Conservation (phyloP, 768 basidiomycete genomes). For the Lyophyllum decastes region DNA sequence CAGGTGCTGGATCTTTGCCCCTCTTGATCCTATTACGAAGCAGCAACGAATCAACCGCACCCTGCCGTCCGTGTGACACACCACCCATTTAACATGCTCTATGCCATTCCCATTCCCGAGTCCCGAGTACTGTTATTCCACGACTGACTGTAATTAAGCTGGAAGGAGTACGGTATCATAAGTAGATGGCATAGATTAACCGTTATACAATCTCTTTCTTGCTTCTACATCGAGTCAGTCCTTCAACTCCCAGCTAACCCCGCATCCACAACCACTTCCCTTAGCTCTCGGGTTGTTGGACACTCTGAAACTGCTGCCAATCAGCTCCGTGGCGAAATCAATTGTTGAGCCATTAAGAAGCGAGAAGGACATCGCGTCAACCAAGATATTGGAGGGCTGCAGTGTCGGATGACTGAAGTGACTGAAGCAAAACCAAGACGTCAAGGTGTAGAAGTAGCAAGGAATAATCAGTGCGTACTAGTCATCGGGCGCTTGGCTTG, state of each 20-base stretch:
- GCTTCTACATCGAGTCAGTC: slow-evolving; percentile 21
- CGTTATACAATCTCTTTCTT: background rate
- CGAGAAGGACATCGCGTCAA: slow-evolving; percentile 84
- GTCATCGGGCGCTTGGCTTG: slow-evolving; percentile 65
- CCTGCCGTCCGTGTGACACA: background rate
- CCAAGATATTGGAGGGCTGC: slow-evolving; percentile 72
- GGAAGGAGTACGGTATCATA: background rate
- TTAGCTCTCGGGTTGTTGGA: slow-evolving; percentile 88
- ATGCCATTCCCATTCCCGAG: background rate
- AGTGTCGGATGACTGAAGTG: slow-evolving; percentile 73
- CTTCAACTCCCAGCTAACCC: slow-evolving; percentile 93
- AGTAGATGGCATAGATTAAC: slow-evolving; percentile 1
- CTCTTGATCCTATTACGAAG: slow-evolving; percentile 27
- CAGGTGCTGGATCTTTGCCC: slow-evolving; percentile 26
- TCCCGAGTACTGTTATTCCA: background rate
- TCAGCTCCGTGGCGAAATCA: slow-evolving; percentile 92
- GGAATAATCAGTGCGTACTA: slow-evolving; percentile 61
- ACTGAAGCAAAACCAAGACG: slow-evolving; percentile 35
- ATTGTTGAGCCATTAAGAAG: slow-evolving; percentile 88
- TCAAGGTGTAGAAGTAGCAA: background rate
- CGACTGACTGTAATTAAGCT: background rate
- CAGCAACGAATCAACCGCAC: background rate
- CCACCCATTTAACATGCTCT: too few relatives aligned
- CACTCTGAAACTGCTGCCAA: slow-evolving; percentile 88
- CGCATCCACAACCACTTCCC: slow-evolving; percentile 91